Base-by-base conservation (phyloP, 2,329 filamentous ascomycete species). In the Drechslera avenae region DNA sequence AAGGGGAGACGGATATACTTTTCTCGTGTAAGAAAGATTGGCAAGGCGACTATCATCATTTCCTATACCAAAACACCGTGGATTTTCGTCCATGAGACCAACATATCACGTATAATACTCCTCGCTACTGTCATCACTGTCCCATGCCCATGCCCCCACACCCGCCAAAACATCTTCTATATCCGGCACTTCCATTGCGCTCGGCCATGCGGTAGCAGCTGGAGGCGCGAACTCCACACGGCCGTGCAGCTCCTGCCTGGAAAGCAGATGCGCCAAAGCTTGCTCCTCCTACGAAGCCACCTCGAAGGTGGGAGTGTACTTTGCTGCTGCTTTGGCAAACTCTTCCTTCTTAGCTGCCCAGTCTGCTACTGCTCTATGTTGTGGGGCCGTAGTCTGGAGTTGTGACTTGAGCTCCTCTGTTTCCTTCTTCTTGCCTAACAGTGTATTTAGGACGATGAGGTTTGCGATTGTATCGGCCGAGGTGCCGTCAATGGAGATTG, bases 311-410 rank as follows among this genome's bases (percentile, higher is more conserved):
- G 92, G 83, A 60, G 85, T 87, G 75, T 94, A 97, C 77, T 96
- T 97, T 19, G 84, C 81, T 16, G 89, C 90, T 10, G 92, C 92
- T 65, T 86, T 86, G 73, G 96, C 90, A 70, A 97, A 97, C 50
- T 91, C 76, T n/a, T 81, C 83, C 73, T 86, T 90, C 86, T 96
- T 97, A 76, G 91, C 90, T 66, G 86, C 81, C 63, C 96, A 76
- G 63, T 96, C 92, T 33, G 75, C 72, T 50, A 97, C 73, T 55
- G 94, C 79, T 28, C 84, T 77, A 73, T 97, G 91, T 45, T 86
- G 76, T 19, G 87, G 82, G 46, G 88, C 82, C 13, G 78, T 76
- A 44, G 80, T 81, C 73, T 83, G 77, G 59, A 85, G 70, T 62
- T 76, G 75, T 45, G 62, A 62, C 57, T 72, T 73, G 52, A 88